phyloP scores from a whole-genome alignment of 495 filamentous ascomycete genomes.

The Annulohypoxylon stygium region DNA sequence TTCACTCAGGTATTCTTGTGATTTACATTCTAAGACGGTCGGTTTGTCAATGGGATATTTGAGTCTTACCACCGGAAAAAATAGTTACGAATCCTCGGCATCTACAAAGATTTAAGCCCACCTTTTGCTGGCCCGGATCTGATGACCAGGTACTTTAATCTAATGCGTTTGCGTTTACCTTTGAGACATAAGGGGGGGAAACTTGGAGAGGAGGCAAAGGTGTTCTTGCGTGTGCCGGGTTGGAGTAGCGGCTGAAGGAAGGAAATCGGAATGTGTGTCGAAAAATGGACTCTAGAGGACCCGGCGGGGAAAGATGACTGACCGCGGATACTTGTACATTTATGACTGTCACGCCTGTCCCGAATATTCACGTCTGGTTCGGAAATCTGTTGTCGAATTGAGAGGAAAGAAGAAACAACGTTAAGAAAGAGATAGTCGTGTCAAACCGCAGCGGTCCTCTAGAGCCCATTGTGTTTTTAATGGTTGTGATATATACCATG shows the following conservation, averaged over 20 bases:
- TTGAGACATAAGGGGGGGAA: conserved; percentile 15
- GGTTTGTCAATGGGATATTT: conserved; percentile 49
- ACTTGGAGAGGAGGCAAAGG: conserved; percentile 19
- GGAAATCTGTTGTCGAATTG: conserved; percentile 33
- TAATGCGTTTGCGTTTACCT: conserved; percentile 55
- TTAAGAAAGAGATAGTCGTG: conserved; percentile 23
- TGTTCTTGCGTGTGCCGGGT: conserved; percentile 29
- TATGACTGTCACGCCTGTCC: conserved; percentile 50
- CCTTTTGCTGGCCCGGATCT: conserved; percentile 58
- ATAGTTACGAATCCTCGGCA: conserved; percentile 47
- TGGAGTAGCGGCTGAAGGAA: conserved; percentile 44
- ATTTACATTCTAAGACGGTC: conserved; percentile 52
- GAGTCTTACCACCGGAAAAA: conserved; percentile 38
- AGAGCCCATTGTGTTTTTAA: conserved; percentile 50
- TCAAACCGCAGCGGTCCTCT: conserved; percentile 34
- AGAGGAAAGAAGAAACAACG: conserved; percentile 19
- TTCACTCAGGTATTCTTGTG: conserved; percentile 49
- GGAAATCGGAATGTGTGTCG: conserved; percentile 36
- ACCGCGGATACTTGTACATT: conserved; percentile 50
- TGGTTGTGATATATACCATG: conserved; percentile 51
- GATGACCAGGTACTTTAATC: conserved; percentile 55
- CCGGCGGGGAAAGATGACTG: conserved; percentile 39
- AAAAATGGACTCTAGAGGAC: conserved; percentile 47
- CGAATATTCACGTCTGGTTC: conserved; percentile 48
- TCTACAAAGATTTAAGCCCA: conserved; percentile 51